Percentiles rank a stretch among this genome's conserved stretches.
These are phyloP conservation scores for Coniochaeta sp. DNA, from an alignment of 2,329 filamentous ascomycete species.

Conservation along the genomic window DNA sequence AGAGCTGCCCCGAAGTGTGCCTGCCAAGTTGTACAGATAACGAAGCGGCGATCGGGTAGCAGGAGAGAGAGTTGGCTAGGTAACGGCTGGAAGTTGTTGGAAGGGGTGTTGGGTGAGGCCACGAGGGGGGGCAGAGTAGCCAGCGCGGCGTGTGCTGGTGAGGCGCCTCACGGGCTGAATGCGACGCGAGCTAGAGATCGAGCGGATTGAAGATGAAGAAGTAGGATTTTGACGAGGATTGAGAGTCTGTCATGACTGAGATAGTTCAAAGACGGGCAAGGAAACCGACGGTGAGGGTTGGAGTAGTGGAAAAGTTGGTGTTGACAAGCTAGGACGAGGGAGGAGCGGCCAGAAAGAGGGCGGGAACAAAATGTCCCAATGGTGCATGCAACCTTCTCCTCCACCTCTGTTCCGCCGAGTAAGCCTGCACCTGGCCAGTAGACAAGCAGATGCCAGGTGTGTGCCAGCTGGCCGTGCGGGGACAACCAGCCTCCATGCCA, in stretches of 20 bases:
- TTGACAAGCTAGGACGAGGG: not conserved
- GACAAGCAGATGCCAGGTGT: not conserved
- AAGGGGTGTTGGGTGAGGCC: not conserved
- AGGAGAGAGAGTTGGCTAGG: not conserved
- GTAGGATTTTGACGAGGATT: not conserved
- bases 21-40: not conserved
- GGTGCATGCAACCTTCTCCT: not conserved
- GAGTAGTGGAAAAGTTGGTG: not conserved
- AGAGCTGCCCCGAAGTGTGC: not conserved
- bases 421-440: not conserved
- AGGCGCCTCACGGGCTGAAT: not conserved
- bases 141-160: not conserved
- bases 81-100: not conserved
- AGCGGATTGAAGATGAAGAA: not conserved
- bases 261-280: not conserved
- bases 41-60: not conserved
- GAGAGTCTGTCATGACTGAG: not conserved
- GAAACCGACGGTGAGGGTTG: not conserved
- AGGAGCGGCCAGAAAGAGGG: not conserved
- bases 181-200: not conserved
- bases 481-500: not conserved
- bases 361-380: slow-evolving; percentile 1
- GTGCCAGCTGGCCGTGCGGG: slow-evolving; percentile 1
- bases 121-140: not conserved
- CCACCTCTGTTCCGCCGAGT: not conserved